Percentiles rank a stretch among this genome's conserved stretches.
Evolutionary conservation across 306 rosid species (phyloP).

Genomic region (Astragalus glycyphyllos): DNA sequence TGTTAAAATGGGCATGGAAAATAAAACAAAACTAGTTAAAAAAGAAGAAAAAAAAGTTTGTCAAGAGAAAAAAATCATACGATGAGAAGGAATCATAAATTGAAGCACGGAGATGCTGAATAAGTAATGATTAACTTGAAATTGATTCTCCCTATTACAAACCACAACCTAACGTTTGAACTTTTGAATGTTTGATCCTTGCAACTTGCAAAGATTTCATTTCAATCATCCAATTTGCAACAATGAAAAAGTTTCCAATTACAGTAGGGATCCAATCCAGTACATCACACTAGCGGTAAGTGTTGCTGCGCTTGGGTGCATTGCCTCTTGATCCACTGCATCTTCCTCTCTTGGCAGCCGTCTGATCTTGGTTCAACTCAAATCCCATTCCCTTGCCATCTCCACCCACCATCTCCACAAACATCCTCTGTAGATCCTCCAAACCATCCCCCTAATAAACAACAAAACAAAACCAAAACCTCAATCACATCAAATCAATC

Average conservation of each 20-base stretch:
- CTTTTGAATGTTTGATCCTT: background rate
- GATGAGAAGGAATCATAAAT: background rate
- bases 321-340: slow-evolving; percentile 46
- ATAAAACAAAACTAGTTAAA: background rate
- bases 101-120: too few species aligned
- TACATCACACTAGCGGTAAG: slow-evolving; percentile 52
- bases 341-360: slow-evolving; percentile 65
- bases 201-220: background rate
- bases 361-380: slow-evolving; percentile 50
- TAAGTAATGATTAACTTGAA: too few species aligned
- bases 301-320: slow-evolving; percentile 55
- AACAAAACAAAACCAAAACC: background rate
- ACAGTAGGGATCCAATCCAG: background rate
- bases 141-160: background rate
- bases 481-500: background rate
- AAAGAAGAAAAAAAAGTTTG: background rate
- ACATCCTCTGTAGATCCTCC: slow-evolving; percentile 91
- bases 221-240: slow-evolving; percentile 17
- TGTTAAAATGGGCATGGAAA: background rate
- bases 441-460: slow-evolving; percentile 70
- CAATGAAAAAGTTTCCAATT: background rate
- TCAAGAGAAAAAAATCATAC: too few species aligned
- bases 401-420: slow-evolving; percentile 83
- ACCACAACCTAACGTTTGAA: background rate
- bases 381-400: slow-evolving; percentile 54